phyloP scores from a whole-genome alignment of 2,329 filamentous ascomycete species.

The Magnaporthiopsis incrustans region DNA sequence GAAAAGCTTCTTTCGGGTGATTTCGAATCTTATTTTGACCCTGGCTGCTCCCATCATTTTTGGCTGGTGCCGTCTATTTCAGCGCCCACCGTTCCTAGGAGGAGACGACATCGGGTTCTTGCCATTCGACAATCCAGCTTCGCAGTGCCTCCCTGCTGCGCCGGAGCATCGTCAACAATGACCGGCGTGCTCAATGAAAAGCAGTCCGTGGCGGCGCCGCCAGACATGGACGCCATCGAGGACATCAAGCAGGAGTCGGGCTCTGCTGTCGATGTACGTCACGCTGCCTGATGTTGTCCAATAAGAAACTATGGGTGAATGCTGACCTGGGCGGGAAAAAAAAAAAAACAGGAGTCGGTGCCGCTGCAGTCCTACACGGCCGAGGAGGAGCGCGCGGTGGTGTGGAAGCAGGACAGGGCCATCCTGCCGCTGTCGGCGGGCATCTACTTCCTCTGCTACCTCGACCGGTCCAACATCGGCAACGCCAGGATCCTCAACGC shows the following conservation, averaged over 20 bases:
- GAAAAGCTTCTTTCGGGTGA: not conserved
- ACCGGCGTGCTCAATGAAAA: not conserved
- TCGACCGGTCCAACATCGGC: slow-evolving; percentile 62
- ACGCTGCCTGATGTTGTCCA: no score
- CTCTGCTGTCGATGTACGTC: not conserved
- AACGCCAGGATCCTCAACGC: slow-evolving; percentile 61
- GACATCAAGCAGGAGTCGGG: not conserved
- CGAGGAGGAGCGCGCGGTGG: slow-evolving; percentile 27
- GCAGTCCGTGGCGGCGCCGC: no score
- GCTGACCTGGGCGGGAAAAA: no score
- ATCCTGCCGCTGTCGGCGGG: slow-evolving; percentile 55
- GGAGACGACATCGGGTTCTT: not conserved
- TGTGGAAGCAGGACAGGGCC: slow-evolving; percentile 53
- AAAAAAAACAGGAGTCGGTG: not conserved
- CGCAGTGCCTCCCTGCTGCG: no score
- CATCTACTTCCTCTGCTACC: slow-evolving; percentile 61
- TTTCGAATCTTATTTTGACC: not conserved
- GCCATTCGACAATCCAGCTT: not conserved
- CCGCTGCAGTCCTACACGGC: not conserved
- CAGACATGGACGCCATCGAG: not conserved
- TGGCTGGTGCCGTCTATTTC: no score
- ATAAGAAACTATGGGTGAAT: no score
- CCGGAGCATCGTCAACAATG: not conserved
- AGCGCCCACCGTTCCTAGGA: not conserved
- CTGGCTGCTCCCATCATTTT: no score